Evolutionary conservation across 139 green algal species (phyloP).

Genomic region (Picochlorum sp.): DNA sequence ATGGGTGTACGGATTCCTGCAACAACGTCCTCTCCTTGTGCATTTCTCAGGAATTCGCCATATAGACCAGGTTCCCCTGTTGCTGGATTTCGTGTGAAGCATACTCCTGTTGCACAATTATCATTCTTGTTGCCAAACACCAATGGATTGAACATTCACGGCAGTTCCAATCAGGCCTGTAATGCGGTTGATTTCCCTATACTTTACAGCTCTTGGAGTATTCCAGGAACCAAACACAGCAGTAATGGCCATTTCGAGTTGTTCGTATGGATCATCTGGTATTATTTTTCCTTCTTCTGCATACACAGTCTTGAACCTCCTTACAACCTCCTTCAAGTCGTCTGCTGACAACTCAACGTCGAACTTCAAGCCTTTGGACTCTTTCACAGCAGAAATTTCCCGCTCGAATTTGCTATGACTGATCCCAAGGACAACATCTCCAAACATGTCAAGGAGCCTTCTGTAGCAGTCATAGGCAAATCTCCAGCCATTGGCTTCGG

Average conservation of each 20-base stretch:
- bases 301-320: conserved; percentile 63
- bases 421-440: conserved; percentile 73
- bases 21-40: conserved; percentile 84
- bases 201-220: conserved; percentile 71
- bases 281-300: conserved; percentile 36
- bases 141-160: conserved; percentile 88
- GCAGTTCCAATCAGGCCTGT: conserved; percentile 73
- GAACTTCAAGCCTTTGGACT: conserved; percentile 36
- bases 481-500: conserved; percentile 38
- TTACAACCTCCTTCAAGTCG: conserved; percentile 64
- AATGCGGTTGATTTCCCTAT: conserved; percentile 82
- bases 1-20: conserved; percentile 79
- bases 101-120: conserved; percentile 70
- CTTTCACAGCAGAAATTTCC: conserved; percentile 64
- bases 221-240: conserved; percentile 76
- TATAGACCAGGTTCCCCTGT: conserved; percentile 67
- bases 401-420: conserved; percentile 71
- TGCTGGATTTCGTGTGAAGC: conserved; percentile 77
- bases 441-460: conserved; percentile 84
- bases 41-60: conserved; percentile 84
- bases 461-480: conserved; percentile 79
- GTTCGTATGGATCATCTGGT: conserved; percentile 64
- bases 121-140: conserved; percentile 79
- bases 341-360: conserved; percentile 70
- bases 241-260: conserved; percentile 55